Conservation (phyloP, 257 asterid species). For the Nicotiana benthamiana region DNA sequence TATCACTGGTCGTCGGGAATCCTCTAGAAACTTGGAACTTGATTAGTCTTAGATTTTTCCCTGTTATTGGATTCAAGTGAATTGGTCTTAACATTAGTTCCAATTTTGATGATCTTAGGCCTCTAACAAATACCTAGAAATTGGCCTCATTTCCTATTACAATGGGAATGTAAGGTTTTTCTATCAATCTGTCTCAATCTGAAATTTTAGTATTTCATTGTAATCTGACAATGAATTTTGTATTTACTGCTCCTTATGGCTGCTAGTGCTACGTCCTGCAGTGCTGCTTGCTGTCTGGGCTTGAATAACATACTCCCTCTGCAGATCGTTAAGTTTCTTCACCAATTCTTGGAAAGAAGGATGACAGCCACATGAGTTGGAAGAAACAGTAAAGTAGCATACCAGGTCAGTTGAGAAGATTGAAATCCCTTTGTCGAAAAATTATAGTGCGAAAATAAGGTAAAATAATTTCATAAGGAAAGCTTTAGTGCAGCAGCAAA, state of each 20-base stretch:
- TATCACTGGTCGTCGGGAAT: too few relatives aligned
- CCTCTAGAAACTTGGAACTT: neutral
- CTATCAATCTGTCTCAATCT: too few relatives aligned
- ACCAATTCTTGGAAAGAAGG: slow-evolving; percentile 74
- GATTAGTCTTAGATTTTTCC: neutral
- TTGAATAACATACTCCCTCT: slow-evolving; percentile 37
- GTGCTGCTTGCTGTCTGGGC: slow-evolving; percentile 47
- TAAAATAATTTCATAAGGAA: too few relatives aligned
- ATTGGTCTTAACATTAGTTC: neutral
- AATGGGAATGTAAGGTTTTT: too few relatives aligned
- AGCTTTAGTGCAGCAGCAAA: neutral
- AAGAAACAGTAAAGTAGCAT: slow-evolving; percentile 6
- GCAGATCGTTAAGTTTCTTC: slow-evolving; percentile 64
- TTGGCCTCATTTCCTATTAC: neutral
- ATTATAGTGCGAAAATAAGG: too few relatives aligned
- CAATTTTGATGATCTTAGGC: neutral
- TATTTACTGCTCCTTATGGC: slow-evolving; percentile 36
- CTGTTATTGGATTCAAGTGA: neutral
- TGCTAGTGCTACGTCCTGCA: slow-evolving; percentile 28
- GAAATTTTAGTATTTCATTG: too few relatives aligned
- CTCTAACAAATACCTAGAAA: neutral
- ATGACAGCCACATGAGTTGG: neutral
- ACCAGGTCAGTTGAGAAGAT: neutral
- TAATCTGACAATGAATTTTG: slow-evolving; percentile 23
- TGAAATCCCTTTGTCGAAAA: too few relatives aligned